Base-by-base conservation (phyloP, 495 filamentous ascomycete species). In the Tuber magnatum region DNA sequence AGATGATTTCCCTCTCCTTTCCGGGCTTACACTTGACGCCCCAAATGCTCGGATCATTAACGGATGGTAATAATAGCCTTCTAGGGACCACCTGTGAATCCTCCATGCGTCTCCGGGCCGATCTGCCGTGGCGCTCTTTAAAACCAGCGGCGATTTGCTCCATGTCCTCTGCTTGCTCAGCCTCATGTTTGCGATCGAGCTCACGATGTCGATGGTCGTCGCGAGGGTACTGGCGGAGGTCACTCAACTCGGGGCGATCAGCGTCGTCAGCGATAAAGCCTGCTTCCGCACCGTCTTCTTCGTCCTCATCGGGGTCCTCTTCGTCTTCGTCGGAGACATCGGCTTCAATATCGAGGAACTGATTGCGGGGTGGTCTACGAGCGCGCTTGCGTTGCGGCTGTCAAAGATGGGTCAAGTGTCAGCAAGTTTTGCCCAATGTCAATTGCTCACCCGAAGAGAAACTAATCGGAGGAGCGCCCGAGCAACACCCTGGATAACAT, bases 11-110 rank as follows among this genome's bases (percentile, higher is more conserved):
- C 65, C 91, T 88, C 84, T 99, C 96, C 85, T 98, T 98, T 69
- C 94, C 94, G 73, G 92, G 91, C 82, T 96, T 97, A 85, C 93
- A 97, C 78, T 91, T 92, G 69, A 96, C 90, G 77, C 91, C 94
- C 93, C 93, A 99, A 80, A 99, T 97, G 77, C 92, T 93, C 14
- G 95, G 96, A 82, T 98, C 96, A 65, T 97, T 91, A 22, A 97
- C 93, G 80, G 92, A 94, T 12, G 96, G 96, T 18, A 97, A 88
- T n/a, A 97, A 86, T 32, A 97, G 85, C 69, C 93, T 89, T 80
- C 93, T 92, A n/a, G 94, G 93, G 6, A 97, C 90, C 35, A 94
- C 88, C 28, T 90, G 89, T 71, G 86, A 87, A 69, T 90, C 88
- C 35, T 86, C 86, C 74, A 88, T 78, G 83, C 87, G 85, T 40